These are phyloP conservation scores for Camellia japonica DNA, from an alignment of 148 eudicot species.

Conservation along the genomic window DNA sequence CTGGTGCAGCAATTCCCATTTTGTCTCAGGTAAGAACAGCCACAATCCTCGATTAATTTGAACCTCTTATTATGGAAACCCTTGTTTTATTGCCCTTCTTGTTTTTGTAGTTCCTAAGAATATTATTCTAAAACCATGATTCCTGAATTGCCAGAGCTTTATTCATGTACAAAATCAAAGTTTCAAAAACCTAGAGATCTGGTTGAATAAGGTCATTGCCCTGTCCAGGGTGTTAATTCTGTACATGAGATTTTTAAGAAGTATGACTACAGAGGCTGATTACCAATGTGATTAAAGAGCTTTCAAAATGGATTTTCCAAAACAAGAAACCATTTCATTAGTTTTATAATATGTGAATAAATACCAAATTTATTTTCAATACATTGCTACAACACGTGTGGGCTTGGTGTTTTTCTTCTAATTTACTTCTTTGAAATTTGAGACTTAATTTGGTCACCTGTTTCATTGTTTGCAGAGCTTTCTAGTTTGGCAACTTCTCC, in stretches of 20 bases:
- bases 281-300: neutral
- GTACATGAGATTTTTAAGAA: neutral
- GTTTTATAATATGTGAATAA: neutral
- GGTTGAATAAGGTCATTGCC: neutral
- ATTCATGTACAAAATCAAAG: too few relatives aligned
- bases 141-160: neutral
- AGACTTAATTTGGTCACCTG: constrained; percentile 16
- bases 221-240: neutral
- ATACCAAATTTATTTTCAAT: neutral
- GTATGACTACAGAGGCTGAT: neutral
- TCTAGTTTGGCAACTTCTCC: constrained; percentile 94
- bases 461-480: constrained; percentile 69
- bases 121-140: neutral
- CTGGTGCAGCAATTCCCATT: constrained; percentile 93
- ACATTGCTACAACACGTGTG: neutral
- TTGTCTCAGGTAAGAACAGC: constrained; percentile 76
- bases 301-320: neutral
- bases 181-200: neutral
- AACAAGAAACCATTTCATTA: neutral
- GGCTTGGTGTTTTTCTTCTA: constrained; percentile 8
- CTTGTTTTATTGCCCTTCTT: neutral
- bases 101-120: neutral
- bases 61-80: neutral
- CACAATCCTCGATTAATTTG: neutral
- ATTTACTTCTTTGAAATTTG: neutral